These are phyloP conservation scores for Fusarium xylarioides DNA, from an alignment of 2,329 filamentous ascomycete genomes.

Conservation along the genomic window DNA sequence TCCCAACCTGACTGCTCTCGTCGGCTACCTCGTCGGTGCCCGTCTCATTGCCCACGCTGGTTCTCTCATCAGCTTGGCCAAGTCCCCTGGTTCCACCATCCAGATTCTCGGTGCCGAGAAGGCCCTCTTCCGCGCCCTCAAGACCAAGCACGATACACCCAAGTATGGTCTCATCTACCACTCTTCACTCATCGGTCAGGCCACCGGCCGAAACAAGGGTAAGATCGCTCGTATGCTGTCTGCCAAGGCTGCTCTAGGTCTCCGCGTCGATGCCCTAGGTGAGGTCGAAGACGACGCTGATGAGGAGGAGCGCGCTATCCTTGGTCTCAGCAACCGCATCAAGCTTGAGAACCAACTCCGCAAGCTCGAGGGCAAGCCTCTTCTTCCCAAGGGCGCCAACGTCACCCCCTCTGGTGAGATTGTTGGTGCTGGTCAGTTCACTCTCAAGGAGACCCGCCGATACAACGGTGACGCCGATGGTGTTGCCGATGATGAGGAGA, in stretches of 20 bases:
- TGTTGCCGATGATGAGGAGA: constrained; percentile 70
- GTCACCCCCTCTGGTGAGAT: constrained; percentile 78
- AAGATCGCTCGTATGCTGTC: constrained; percentile 98
- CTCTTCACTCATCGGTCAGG: constrained; percentile 93
- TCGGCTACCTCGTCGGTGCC: constrained; percentile 93
- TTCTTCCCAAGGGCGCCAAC: constrained; percentile 77
- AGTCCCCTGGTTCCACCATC: constrained; percentile 93
- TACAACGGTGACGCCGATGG: constrained; percentile 97
- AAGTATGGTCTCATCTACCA: constrained; percentile 98
- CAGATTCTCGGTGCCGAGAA: constrained; percentile 99
- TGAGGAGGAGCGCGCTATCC: constrained; percentile 86
- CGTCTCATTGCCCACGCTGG: constrained; percentile 94
- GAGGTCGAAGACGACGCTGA: constrained; percentile 72
- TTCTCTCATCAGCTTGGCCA: constrained; percentile 92
- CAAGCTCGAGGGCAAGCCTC: constrained; percentile 87
- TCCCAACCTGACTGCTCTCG: constrained; percentile 91
- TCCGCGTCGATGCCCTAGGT: constrained; percentile 84
- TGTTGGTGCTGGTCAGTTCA: constrained; percentile 78
- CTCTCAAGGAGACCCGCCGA: constrained; percentile 89
- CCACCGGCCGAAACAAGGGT: constrained; percentile 97
- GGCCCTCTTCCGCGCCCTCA: constrained; percentile 95
- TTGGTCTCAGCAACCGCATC: constrained; percentile 77
- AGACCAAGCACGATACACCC: constrained; percentile 99
- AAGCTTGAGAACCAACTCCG: constrained; percentile 81
- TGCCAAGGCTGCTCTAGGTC: constrained; percentile 90